These are phyloP conservation scores for Melanomma pulvis-pyrius DNA, from an alignment of 495 filamentous ascomycete species.

Conservation along the genomic window DNA sequence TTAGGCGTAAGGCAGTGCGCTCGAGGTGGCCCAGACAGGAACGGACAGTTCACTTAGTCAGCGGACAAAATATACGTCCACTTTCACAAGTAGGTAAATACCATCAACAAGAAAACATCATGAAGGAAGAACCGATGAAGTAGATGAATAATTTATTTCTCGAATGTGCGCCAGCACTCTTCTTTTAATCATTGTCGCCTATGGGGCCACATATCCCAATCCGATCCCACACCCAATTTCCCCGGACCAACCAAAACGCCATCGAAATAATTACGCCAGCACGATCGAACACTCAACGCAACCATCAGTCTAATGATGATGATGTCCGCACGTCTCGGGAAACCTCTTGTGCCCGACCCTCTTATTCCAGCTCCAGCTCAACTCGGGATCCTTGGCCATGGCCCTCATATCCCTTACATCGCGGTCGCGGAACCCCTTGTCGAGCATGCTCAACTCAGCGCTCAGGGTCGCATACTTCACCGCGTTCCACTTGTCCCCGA, in stretches of 20 bases:
- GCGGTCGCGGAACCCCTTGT: conserved; percentile 27
- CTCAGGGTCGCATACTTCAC: conserved; percentile 28
- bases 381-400: conserved; percentile 25
- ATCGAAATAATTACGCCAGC: background rate
- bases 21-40: too few species aligned
- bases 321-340: conserved; percentile 6
- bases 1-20: too few species aligned
- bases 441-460: conserved; percentile 13
- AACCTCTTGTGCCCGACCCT: conserved; percentile 21
- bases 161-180: background rate
- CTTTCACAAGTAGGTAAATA: too few species aligned
- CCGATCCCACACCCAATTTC: background rate
- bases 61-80: too few species aligned
- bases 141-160: background rate
- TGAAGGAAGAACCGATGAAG: background rate
- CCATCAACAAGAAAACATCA: too few species aligned
- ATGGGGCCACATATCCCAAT: background rate
- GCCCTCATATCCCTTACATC: conserved; percentile 25
- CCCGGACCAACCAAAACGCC: background rate
- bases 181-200: background rate
- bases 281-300: background rate
- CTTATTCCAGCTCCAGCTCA: conserved; percentile 35
- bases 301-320: conserved; percentile 1
- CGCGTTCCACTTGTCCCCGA: conserved; percentile 31
- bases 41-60: too few species aligned